Conservation (phyloP, 257 asterid genomes). For the Orobanche coerulescens region DNA sequence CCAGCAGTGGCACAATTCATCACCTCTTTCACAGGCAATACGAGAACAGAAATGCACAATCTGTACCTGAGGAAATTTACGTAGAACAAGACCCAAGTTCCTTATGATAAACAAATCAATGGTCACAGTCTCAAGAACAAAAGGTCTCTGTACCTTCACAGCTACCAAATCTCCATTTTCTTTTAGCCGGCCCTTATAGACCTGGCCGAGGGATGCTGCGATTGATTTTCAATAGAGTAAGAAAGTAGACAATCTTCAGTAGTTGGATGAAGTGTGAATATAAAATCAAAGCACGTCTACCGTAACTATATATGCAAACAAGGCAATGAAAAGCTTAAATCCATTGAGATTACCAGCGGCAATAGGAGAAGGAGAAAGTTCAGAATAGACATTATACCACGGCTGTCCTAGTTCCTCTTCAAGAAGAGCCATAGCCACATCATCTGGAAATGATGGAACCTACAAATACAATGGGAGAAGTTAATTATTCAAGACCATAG, state of each 20-base stretch:
- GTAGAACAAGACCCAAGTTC: conserved; percentile 77
- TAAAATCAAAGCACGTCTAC: not conserved
- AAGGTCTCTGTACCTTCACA: conserved; percentile 98
- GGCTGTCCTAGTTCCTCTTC: conserved; percentile 99
- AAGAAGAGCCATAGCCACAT: conserved; percentile 91
- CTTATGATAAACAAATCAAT: conserved; percentile 81
- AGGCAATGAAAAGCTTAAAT: conserved; percentile 8
- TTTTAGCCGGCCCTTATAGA: conserved; percentile 88
- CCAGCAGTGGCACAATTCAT: not conserved
- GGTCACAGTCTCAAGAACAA: conserved; percentile 98
- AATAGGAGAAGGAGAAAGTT: conserved; percentile 93
- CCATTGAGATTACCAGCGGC: conserved; percentile 81
- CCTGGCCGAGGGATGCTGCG: conserved; percentile 99
- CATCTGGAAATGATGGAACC: conserved; percentile 99
- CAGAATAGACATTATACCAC: conserved; percentile 76
- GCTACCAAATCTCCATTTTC: conserved; percentile 97
- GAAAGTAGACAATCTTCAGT: conserved; percentile 15
- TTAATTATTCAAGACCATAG: conserved; percentile 3
- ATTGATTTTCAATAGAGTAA: conserved; percentile 27
- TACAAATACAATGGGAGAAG: conserved; percentile 24
- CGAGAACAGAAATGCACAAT: conserved; percentile 17
- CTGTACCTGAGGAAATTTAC: conserved; percentile 89
- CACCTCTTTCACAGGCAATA: conserved; percentile 16
- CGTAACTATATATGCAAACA: conserved; percentile 7
- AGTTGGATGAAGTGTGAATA: conserved; percentile 8